phyloP scores from a whole-genome alignment of 768 basidiomycete species.

The Lactifluus echinatus region DNA sequence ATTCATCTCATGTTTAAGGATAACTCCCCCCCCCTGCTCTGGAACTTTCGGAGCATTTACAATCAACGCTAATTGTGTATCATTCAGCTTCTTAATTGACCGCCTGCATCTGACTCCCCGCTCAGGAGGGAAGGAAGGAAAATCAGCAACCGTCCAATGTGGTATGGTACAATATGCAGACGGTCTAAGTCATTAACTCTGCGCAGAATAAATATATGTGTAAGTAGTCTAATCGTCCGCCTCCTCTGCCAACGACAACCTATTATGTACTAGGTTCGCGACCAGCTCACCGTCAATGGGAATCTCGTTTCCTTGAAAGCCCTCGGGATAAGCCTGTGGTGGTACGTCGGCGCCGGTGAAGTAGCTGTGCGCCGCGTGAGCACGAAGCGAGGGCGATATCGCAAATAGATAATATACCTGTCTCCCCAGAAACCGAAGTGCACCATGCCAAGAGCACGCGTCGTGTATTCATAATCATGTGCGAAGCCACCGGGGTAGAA shows the following conservation, averaged over 20 bases:
- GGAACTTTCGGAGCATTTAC: background rate
- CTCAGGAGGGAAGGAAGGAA: background rate
- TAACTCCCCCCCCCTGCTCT: background rate
- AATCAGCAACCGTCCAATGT: background rate
- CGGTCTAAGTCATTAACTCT: background rate
- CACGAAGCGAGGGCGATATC: background rate
- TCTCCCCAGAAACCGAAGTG: conserved; percentile 84
- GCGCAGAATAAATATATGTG: background rate
- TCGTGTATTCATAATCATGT: conserved; percentile 74
- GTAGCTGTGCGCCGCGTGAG: conserved; percentile 33
- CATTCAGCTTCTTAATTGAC: background rate
- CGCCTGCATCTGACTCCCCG: background rate
- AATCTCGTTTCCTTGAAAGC: conserved; percentile 84
- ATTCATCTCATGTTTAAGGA: background rate
- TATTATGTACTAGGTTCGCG: conserved; percentile 48
- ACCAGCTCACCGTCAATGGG: conserved; percentile 71
- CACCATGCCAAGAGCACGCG: conserved; percentile 73
- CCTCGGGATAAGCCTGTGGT: conserved; percentile 63
- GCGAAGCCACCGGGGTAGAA: conserved; percentile 82
- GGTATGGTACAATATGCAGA: background rate
- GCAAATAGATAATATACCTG: conserved; percentile 33
- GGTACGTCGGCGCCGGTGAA: conserved; percentile 74
- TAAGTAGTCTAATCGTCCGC: conserved; percentile 42
- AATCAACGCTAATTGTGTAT: background rate
- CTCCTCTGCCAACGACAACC: conserved; percentile 49